These are phyloP conservation scores for Heteromeles arbutifolia DNA, from an alignment of 306 rosid species.

Conservation along the genomic window DNA sequence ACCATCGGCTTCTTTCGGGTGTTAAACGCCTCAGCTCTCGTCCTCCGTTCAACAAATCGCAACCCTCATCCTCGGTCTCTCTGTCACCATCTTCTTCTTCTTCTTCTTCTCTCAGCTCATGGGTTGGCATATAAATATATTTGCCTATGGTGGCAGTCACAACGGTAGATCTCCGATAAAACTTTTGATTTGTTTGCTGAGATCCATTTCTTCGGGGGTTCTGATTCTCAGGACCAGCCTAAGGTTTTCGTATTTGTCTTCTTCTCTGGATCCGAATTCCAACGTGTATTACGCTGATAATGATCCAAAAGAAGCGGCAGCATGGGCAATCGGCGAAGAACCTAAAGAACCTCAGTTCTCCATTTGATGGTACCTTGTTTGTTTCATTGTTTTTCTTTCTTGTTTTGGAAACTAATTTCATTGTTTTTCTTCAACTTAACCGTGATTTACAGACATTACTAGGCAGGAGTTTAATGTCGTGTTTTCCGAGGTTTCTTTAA, in stretches of 20 bases:
- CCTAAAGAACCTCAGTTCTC: slow-evolving; percentile 19
- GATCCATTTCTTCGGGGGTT: slow-evolving; percentile 35
- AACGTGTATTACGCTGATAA: slow-evolving; percentile 34
- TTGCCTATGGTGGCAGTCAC: background rate
- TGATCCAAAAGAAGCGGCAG: slow-evolving; percentile 11
- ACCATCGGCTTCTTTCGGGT: background rate
- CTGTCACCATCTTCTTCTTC: slow-evolving; percentile 16
- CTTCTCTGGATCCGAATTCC: slow-evolving; percentile 21
- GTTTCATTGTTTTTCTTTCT: background rate
- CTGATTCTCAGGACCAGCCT: slow-evolving; percentile 44
- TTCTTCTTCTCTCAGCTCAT: slow-evolving; percentile 14
- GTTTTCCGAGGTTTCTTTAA: background rate
- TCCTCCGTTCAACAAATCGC: slow-evolving; percentile 28
- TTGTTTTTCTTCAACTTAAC: background rate
- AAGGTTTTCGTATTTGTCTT: slow-evolving; percentile 39
- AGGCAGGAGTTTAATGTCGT: too few species aligned
- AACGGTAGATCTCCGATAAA: background rate
- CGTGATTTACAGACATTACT: too few species aligned
- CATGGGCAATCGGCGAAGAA: slow-evolving; percentile 1
- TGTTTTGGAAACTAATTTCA: too few species aligned
- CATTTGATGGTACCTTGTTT: slow-evolving; percentile 42
- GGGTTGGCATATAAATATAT: background rate
- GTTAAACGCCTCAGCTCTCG: slow-evolving; percentile 22
- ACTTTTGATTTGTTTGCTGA: slow-evolving; percentile 23
- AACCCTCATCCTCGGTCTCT: slow-evolving; percentile 14